Conservation (phyloP, 768 basidiomycete genomes). For the Serendipita vermifera region DNA sequence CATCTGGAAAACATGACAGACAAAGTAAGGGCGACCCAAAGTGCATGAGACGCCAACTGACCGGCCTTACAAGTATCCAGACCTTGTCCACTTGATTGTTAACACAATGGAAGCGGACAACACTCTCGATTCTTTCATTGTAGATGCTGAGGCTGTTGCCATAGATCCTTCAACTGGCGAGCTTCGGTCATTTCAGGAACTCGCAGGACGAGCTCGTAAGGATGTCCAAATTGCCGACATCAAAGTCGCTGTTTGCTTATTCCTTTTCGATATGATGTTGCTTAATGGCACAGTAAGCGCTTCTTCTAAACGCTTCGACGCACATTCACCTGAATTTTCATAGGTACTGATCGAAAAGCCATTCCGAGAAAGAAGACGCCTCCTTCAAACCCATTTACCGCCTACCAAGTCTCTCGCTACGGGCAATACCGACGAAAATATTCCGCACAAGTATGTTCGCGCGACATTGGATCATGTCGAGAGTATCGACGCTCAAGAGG, state of each 20-base stretch:
- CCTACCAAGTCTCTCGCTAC: conserved; percentile 33
- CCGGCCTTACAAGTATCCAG: conserved; percentile 52
- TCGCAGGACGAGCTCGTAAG: conserved; percentile 74
- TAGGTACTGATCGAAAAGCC: conserved; percentile 56
- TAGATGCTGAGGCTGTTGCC: conserved; percentile 83
- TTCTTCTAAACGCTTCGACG: neutral
- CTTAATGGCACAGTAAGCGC: conserved; percentile 59
- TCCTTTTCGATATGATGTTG: conserved; percentile 81
- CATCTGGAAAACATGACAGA: conserved; percentile 88
- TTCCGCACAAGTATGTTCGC: conserved; percentile 16
- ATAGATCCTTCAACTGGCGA: conserved; percentile 50
- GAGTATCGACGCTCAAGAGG: conserved; percentile 51
- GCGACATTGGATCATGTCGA: conserved; percentile 67
- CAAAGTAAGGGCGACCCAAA: conserved; percentile 37
- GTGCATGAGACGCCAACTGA: conserved; percentile 13
- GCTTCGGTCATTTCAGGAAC: conserved; percentile 71
- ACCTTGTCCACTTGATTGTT: conserved; percentile 49
- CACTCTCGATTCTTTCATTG: conserved; percentile 47
- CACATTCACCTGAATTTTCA: conserved; percentile 11
- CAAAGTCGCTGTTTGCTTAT: conserved; percentile 69
- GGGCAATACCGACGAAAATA: conserved; percentile 12
- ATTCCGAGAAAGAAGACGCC: conserved; percentile 54
- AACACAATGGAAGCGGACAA: conserved; percentile 34
- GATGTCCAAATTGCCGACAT: conserved; percentile 65
- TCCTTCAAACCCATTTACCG: conserved; percentile 53